Percentiles rank a stretch among this genome's conserved stretches.
Conservation (phyloP, 164 flowering plant species). For the Macadamia integrifolia region DNA sequence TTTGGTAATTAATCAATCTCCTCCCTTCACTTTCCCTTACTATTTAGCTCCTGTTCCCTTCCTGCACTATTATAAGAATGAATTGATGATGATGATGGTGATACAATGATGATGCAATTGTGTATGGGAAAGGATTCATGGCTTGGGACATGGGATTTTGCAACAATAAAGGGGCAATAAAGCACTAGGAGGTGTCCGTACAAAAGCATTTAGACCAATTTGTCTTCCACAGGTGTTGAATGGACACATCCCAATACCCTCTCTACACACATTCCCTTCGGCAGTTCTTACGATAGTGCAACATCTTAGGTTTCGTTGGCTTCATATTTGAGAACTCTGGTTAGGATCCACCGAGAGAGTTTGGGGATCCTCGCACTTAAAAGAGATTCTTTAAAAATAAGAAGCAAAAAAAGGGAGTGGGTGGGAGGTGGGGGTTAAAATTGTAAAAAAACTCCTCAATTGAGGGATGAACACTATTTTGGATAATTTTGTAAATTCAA, state of each 20-base stretch:
- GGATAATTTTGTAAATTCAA: too few relatives aligned
- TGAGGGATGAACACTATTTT: too few relatives aligned
- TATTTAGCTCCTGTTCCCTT: too few relatives aligned
- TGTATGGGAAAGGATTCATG: slow-evolving; percentile 47
- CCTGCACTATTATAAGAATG: too few relatives aligned
- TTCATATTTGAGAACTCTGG: slow-evolving; percentile 64
- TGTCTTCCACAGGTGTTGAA: slow-evolving; percentile 45
- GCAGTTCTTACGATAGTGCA: slow-evolving; percentile 62
- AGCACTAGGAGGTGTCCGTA: slow-evolving; percentile 76
- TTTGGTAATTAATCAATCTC: slow-evolving; percentile 33
- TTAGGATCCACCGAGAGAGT: too few relatives aligned
- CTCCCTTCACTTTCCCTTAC: too few relatives aligned
- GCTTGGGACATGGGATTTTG: slow-evolving; percentile 54
- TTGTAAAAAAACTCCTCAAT: too few relatives aligned
- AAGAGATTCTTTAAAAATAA: too few relatives aligned
- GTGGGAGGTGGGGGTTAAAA: too few relatives aligned
- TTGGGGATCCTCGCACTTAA: too few relatives aligned
- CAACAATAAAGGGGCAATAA: slow-evolving; percentile 64
- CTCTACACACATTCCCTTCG: slow-evolving; percentile 54
- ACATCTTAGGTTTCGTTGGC: slow-evolving; percentile 55
- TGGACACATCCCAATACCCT: slow-evolving; percentile 50
- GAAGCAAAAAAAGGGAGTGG: too few relatives aligned
- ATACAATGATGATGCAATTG: slow-evolving; percentile 31
- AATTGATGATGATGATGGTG: too few relatives aligned
- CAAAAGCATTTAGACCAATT: slow-evolving; percentile 42